A percentile compares a stretch with the other conserved stretches of the same genome.
phyloP scores from a whole-genome alignment of 805 yeast species.

The Kodamaea kaohsiungensis region DNA sequence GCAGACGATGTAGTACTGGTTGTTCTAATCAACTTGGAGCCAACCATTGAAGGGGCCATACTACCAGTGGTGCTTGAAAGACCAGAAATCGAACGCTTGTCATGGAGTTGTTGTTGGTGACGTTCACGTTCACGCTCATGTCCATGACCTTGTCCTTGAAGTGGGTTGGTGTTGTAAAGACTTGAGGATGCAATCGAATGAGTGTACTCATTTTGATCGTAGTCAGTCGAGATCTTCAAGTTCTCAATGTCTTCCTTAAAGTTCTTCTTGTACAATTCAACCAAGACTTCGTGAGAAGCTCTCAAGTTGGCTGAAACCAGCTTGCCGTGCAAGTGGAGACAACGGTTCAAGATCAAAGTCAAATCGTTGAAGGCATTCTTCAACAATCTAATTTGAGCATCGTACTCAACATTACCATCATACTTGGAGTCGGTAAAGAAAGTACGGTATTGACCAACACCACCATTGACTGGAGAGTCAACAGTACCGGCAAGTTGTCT shows the following conservation, averaged over 20 bases:
- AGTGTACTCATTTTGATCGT: slow-evolving; percentile 28
- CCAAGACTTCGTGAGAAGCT: slow-evolving; percentile 67
- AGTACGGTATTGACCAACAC: slow-evolving; percentile 78
- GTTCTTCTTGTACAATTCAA: slow-evolving; percentile 62
- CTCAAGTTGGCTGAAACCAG: slow-evolving; percentile 57
- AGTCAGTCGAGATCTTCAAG: slow-evolving; percentile 38
- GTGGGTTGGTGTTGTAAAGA: slow-evolving; percentile 11
- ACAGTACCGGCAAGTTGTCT: slow-evolving; percentile 81
- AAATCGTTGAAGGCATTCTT: slow-evolving; percentile 65
- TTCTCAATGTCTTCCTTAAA: slow-evolving; percentile 62
- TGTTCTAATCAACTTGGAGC: slow-evolving; percentile 27
- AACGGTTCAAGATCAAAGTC: slow-evolving; percentile 61
- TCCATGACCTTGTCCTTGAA: slow-evolving; percentile 2
- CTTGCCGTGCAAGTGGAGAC: slow-evolving; percentile 68
- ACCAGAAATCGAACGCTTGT: slow-evolving; percentile 23
- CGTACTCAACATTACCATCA: slow-evolving; percentile 33
- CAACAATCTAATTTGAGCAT: slow-evolving; percentile 35
- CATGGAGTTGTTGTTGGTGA: slow-evolving; percentile 11
- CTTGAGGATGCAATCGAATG: slow-evolving; percentile 15
- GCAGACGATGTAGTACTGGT: slow-evolving; percentile 20
- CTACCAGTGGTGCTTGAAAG: slow-evolving; percentile 9
- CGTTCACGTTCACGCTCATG: slow-evolving; percentile 3
- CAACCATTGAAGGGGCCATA: slow-evolving; percentile 16
- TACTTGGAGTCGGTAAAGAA: slow-evolving; percentile 52
- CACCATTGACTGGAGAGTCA: slow-evolving; percentile 92